Base-by-base conservation (phyloP, 768 basidiomycete genomes). In the Hydnomerulius pinastri region DNA sequence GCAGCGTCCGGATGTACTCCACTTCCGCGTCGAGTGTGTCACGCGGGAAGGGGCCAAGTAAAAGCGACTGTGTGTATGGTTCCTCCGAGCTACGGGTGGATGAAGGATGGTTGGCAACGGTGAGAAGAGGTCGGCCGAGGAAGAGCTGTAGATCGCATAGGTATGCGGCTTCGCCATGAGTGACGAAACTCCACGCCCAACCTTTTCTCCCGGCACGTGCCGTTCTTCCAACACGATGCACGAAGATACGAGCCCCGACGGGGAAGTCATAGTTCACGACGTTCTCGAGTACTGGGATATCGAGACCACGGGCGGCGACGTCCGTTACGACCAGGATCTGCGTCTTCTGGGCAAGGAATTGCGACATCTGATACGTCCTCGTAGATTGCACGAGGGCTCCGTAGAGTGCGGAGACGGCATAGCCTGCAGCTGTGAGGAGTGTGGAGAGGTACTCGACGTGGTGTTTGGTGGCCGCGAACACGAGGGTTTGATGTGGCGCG, bases 211-310 rank as follows among this genome's bases (percentile, higher is more conserved):
- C 97, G 1, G 96, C 96, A 62, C 97, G 82, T 6, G 97, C 97
- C 4, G 97, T 98, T 51, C 97, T 83, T 39, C 97, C 97, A 20
- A 98, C 96, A 50, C 97, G 90, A 69, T 99, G 97, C 0, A 99
- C 86, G 58, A 98, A 99, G 10, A 97, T 85, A 49, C 95, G 77
- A 2, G 93, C 84, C 20, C 95, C 92, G 51, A 92, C 88, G 1
- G 97, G 97, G 58, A 99, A 98, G 61, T 99, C 97, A 68, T 95
- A 99, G 68, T 99, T 99, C 67, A 99, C 77, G 28, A 99, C 97
- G 63, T 98, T 91, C 65, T 95, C 92, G 54, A 99, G 79, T 33
- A 98, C 79, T 4, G 97, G 97, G 28, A 99, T 95, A 71, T 99
- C 97, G 59, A 99, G 92, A 61, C 97, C 97, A 57, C 97, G 88